Evolutionary conservation across 495 filamentous ascomycete species (phyloP), one percentile per base, ranked within the genome.

Genomic region (Aspergillus panamensis): DNA sequence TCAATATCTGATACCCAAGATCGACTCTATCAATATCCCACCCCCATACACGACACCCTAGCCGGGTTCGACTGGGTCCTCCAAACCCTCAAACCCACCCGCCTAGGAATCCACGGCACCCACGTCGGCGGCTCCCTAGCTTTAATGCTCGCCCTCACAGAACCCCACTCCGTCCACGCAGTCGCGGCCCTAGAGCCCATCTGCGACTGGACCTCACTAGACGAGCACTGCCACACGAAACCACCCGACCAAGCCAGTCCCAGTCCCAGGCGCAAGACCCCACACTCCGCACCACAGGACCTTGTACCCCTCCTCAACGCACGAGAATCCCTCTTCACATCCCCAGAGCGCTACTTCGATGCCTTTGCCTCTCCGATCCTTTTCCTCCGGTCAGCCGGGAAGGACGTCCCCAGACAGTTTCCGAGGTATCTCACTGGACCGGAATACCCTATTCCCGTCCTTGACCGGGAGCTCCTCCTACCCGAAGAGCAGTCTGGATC

Each of bases 331-430:
- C 65, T 80, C 20, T 86, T 86, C 62, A 20, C 64, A 3, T 73
- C 69, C 3, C 73, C 77, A 8, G 77, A 80, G 52, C 61, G 75
- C 13, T 82, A 73, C 61, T 84, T 84, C 43, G 83, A 85, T 58
- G 69, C 82, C 1, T 85, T 86, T 60, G 83, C 83, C 1, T 84
- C 81, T 6, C 83, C 83, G 0, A 68, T 82, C 8, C 71, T 83
- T 4, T 84, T 84, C 62, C 80, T 85, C 39, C 76, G 83, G 29
- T 78, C 80, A 0, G 61, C 80, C 0, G 77, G 74, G 1, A 66
- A 65, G 21, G 72, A 75, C 25, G 62, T 77, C 0, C 79, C 77
- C 1, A 59, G 59, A 14, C 13, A 44, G 0, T 74, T 71, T 42
- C 72, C 74, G 1, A 45, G 55, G 25, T 77, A 76, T 51, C 59